Conservation (phyloP, 2,329 filamentous ascomycete genomes). For the Xylariaceae sp. region DNA sequence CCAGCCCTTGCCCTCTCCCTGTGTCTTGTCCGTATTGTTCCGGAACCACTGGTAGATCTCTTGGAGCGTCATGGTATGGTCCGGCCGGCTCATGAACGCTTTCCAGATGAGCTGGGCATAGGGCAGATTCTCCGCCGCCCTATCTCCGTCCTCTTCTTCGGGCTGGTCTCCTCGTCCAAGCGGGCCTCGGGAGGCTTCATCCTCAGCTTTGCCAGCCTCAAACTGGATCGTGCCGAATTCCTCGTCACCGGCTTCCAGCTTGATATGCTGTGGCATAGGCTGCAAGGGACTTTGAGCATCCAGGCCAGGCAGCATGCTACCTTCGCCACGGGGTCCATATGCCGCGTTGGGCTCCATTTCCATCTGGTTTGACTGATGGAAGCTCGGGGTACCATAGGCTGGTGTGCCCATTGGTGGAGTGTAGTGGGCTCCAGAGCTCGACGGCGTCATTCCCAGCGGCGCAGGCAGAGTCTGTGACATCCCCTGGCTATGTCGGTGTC, state of each 20-base stretch:
- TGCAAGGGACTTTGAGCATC: neutral
- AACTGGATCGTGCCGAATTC: too few species aligned
- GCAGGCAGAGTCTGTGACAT: too few species aligned
- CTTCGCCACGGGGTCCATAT: neutral
- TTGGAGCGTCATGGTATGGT: constrained; percentile 69
- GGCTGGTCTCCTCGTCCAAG: constrained; percentile 21
- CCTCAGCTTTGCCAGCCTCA: too few species aligned
- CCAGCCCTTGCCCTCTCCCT: constrained; percentile 67
- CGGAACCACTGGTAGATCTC: constrained; percentile 90
- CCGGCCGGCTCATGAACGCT: constrained; percentile 63
- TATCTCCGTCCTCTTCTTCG: constrained; percentile 22
- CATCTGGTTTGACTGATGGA: neutral
- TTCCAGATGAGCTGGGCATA: constrained; percentile 79
- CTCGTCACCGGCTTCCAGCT: neutral
- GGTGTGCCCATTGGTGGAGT: neutral
- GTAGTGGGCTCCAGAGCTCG: neutral
- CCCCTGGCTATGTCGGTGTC: neutral
- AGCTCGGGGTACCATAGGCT: neutral
- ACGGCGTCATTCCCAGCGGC: neutral
- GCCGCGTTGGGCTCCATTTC: too few species aligned
- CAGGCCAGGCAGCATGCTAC: neutral
- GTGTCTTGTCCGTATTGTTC: constrained; percentile 71
- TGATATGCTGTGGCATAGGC: neutral
- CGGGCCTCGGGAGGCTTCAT: constrained; percentile 7
- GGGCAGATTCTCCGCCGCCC: constrained; percentile 46